phyloP scores from a whole-genome alignment of 352 stramenopile genomes.

The Saprolegnia parasitica region DNA sequence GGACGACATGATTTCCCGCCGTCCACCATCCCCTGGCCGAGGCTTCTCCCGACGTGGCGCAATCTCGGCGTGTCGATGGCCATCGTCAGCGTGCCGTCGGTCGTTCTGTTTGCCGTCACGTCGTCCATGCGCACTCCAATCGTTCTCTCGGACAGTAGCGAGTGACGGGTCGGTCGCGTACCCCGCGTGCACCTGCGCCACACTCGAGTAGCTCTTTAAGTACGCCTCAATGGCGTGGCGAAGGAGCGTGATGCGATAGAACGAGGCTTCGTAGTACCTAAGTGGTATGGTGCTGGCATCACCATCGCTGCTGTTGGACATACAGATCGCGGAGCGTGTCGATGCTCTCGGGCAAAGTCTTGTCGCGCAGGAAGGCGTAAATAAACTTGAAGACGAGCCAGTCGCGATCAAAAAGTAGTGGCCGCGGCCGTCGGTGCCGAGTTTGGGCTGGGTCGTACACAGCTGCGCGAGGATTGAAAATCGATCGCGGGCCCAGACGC shows the following conservation, averaged over 20 bases:
- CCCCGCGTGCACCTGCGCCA: not conserved
- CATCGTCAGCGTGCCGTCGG: too few relatives aligned
- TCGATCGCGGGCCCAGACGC: conserved; percentile 64
- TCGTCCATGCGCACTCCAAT: too few relatives aligned
- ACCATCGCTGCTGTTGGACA: not conserved
- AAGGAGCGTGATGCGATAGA: conserved; percentile 67
- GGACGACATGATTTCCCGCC: too few relatives aligned
- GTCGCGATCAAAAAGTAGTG: conserved; percentile 71
- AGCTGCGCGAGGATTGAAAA: conserved; percentile 80
- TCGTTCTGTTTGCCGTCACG: too few relatives aligned
- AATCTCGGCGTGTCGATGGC: too few relatives aligned
- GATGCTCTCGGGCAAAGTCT: conserved; percentile 47
- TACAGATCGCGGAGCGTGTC: conserved; percentile 64
- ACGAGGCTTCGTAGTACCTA: conserved; percentile 61
- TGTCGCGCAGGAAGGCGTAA: conserved; percentile 59
- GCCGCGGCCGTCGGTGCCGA: conserved; percentile 48
- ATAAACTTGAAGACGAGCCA: conserved; percentile 74
- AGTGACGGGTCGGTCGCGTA: not conserved
- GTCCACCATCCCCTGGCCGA: too few relatives aligned
- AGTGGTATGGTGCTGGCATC: not conserved
- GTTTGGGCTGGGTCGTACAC: conserved; percentile 57
- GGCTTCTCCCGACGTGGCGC: too few relatives aligned
- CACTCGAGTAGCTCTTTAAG: conserved; percentile 6
- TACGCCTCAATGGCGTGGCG: conserved; percentile 64
- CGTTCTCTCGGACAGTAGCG: too few relatives aligned